Percentiles rank a stretch among this genome's conserved stretches.
phyloP scores from a whole-genome alignment of 129 eudicot genomes.

The Flaveria sonorensis region DNA sequence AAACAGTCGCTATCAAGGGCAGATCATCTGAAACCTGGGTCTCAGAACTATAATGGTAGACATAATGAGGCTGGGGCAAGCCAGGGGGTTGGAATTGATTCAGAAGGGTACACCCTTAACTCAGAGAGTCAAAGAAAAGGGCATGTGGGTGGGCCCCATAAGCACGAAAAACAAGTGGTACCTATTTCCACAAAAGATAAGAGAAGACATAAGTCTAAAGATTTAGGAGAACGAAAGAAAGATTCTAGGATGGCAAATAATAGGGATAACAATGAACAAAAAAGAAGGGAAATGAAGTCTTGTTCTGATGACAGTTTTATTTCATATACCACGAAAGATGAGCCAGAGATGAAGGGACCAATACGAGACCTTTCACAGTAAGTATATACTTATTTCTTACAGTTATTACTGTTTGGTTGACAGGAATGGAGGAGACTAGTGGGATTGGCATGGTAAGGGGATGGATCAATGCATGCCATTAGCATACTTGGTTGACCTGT shows the following conservation, averaged over 20 bases:
- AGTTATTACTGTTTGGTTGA: not conserved
- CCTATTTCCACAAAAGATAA: constrained; percentile 49
- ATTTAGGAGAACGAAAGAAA: constrained; percentile 42
- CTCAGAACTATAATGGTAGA: constrained; percentile 50
- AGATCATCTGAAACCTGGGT: constrained; percentile 47
- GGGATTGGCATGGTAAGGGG: not conserved
- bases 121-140: constrained; percentile 55
- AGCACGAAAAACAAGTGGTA: constrained; percentile 46
- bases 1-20: constrained; percentile 32
- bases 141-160: constrained; percentile 34
- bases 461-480: not conserved
- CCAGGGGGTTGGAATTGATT: constrained; percentile 6
- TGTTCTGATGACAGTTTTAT: constrained; percentile 64
- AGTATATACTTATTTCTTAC: constrained; percentile 29
- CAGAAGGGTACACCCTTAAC: constrained; percentile 19
- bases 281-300: constrained; percentile 59
- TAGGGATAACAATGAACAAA: constrained; percentile 39
- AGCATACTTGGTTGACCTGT: not conserved
- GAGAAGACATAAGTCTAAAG: constrained; percentile 55
- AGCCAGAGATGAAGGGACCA: constrained; percentile 88
- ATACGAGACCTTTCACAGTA: constrained; percentile 73
- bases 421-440: not conserved
- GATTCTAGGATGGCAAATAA: constrained; percentile 50
- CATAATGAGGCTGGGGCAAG: constrained; percentile 45
- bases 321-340: constrained; percentile 69